Percentiles rank a stretch among this genome's conserved stretches.
Conservation (phyloP, 192 early-diverging fungal genomes). For the Umbelopsis isabellina region DNA sequence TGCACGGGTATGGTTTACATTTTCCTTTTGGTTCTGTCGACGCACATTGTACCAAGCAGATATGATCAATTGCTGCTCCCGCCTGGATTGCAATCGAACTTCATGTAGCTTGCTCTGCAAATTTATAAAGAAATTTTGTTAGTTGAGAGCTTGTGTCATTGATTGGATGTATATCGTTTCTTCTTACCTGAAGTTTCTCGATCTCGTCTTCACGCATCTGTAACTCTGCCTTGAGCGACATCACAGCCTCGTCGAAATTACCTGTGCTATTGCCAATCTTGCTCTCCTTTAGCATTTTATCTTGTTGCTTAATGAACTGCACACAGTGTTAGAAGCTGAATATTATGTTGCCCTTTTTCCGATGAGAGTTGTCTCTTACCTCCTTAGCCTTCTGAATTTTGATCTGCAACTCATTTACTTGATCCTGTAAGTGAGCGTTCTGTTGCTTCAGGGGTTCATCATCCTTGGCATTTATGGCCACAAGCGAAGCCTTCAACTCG, state of each 20-base stretch:
- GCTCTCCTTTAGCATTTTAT: conserved; percentile 39
- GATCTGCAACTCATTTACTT: conserved; percentile 33
- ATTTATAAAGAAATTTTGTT: not conserved
- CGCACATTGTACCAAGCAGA: conserved; percentile 78
- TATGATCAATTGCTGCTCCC: conserved; percentile 81
- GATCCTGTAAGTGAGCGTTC: conserved; percentile 47
- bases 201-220: conserved; percentile 47
- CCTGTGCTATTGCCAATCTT: conserved; percentile 25
- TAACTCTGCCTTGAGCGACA: conserved; percentile 54
- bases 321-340: not conserved
- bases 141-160: no score
- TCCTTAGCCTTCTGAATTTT: conserved; percentile 42
- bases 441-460: conserved; percentile 59
- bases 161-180: no score
- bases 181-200: conserved; percentile 36
- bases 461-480: conserved; percentile 52
- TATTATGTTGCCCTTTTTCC: not conserved
- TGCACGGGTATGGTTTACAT: conserved; percentile 51
- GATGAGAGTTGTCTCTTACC: conserved; percentile 11
- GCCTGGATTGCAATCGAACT: conserved; percentile 66
- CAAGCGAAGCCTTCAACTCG: conserved; percentile 20
- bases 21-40: conserved; percentile 40
- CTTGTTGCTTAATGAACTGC: conserved; percentile 45
- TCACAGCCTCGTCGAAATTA: conserved; percentile 61
- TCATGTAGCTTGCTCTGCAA: conserved; percentile 70